Evolutionary conservation across 2,329 filamentous ascomycete genomes (phyloP).

Genomic region (Trichoderma lentiforme): DNA sequence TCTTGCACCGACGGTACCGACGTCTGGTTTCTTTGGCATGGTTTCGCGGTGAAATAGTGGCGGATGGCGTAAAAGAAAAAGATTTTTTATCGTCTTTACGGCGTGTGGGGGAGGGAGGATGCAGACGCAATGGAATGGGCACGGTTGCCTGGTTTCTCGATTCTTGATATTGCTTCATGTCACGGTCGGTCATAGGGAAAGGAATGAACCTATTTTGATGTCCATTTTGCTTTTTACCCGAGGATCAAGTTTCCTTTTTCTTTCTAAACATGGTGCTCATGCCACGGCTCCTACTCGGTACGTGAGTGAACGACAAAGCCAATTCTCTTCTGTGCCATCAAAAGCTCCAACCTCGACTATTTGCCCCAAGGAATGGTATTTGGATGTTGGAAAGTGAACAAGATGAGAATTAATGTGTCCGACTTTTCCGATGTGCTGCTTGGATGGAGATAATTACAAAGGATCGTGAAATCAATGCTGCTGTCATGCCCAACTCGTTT

Average conservation of each 20-base stretch:
- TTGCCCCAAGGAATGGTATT: not conserved
- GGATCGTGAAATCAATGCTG: not conserved
- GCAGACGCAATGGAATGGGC: slow-evolving; percentile 30
- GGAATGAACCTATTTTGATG: slow-evolving; percentile 29
- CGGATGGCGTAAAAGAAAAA: slow-evolving; percentile 20
- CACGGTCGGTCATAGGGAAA: slow-evolving; percentile 47
- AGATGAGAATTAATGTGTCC: not conserved
- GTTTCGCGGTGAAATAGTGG: slow-evolving; percentile 27
- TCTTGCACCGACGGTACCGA: slow-evolving; percentile 25
- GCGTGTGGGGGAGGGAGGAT: slow-evolving; percentile 26
- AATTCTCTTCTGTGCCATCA: not conserved
- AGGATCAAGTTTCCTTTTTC: not conserved
- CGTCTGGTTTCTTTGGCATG: slow-evolving; percentile 26
- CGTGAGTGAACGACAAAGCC: not conserved
- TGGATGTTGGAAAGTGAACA: not conserved
- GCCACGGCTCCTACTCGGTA: not conserved
- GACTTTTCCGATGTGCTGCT: not conserved
- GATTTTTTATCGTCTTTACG: slow-evolving; percentile 21
- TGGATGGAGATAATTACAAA: not conserved
- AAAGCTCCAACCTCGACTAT: not conserved
- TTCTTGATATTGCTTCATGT: slow-evolving; percentile 44
- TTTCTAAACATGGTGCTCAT: not conserved
- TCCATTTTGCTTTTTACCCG: slow-evolving; percentile 22
- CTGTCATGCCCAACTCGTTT: not conserved
- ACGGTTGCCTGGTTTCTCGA: slow-evolving; percentile 36